Evolutionary conservation across 1,139 yeast genomes (phyloP), one percentile per base, ranked within the genome.

Genomic region (Nakaseomyces uthaithaninus): DNA sequence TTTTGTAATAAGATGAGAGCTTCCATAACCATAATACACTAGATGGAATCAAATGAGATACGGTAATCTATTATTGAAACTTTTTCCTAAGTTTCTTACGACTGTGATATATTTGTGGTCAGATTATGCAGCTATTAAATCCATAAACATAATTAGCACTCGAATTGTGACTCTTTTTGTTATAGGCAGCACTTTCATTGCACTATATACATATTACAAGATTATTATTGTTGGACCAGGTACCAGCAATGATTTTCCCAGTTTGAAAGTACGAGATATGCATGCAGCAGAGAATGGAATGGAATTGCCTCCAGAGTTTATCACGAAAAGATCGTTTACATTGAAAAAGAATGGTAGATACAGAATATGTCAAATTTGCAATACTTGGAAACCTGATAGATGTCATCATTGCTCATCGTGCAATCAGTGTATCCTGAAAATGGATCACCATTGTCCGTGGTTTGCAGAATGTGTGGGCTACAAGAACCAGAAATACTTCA

Each of bases 401-500:
- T 74, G 84, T 44, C 98, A 91, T 57, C 97, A 91, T 60, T 91
- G 98, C 45, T 78, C 84, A 0, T 64, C 74, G 18, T 77, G 93
- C 49, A 71, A 76, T 9, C 64, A 63, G 40, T 91, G 98, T 61
- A 71, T 84, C 1, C 67, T 91, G 41, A 68, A 72, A 45, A 81
- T 81, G 91, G 93, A 82, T 62, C 98, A 91, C 56, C 94, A 84
- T 62, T 91, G 98, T 59, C 97, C 98, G 0, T 91, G 98, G 98
- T 87, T 91, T 57, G 77, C 94, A 4, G 69, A 76, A 10, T 91
- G 98, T 59, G 75, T 93, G 42, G 98, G 98, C 0, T 81, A 72
- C 62, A 65, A 65, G 36, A 89, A 89, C 62, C 89, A 85, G 54
- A 83, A 85, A 62, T 75, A 67, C 54, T 89, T 86, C 57, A 60